These are phyloP conservation scores for Neopestalotiopsis sp. DNA, from an alignment of 2,329 filamentous ascomycete genomes.

Conservation along the genomic window DNA sequence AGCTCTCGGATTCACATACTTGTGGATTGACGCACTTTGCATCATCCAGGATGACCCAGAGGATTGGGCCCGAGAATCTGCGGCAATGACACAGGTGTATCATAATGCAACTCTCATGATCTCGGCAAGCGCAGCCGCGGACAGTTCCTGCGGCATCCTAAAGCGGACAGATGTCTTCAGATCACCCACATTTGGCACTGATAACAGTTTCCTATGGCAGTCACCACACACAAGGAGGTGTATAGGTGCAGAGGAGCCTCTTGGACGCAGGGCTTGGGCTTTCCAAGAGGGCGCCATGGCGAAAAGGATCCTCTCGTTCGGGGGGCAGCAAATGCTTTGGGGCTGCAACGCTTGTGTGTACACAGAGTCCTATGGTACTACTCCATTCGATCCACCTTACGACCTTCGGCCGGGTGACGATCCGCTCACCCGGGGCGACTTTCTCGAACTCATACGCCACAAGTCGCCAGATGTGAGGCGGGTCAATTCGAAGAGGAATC, in stretches of 20 bases:
- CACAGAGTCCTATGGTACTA: neutral
- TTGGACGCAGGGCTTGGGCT: neutral
- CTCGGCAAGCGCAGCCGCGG: neutral
- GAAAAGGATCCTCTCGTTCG: neutral
- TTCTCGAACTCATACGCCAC: neutral
- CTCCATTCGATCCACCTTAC: neutral
- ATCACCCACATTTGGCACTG: neutral
- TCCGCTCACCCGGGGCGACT: neutral
- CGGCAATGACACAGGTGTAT: neutral
- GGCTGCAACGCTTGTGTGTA: neutral
- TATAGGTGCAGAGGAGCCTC: neutral
- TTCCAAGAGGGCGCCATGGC: neutral
- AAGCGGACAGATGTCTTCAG: neutral
- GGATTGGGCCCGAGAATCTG: conserved; percentile 18
- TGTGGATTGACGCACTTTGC: conserved; percentile 24
- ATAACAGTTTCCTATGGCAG: neutral
- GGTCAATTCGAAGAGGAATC: neutral
- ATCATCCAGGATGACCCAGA: conserved; percentile 19
- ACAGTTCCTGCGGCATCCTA: neutral
- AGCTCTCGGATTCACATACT: conserved; percentile 12
- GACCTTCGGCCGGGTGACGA: neutral
- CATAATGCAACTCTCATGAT: neutral
- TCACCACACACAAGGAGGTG: neutral
- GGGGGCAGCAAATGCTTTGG: neutral
- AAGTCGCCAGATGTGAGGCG: neutral